Conservation (phyloP, 1,139 yeast species). For the Blastobotrys capitulatus region DNA sequence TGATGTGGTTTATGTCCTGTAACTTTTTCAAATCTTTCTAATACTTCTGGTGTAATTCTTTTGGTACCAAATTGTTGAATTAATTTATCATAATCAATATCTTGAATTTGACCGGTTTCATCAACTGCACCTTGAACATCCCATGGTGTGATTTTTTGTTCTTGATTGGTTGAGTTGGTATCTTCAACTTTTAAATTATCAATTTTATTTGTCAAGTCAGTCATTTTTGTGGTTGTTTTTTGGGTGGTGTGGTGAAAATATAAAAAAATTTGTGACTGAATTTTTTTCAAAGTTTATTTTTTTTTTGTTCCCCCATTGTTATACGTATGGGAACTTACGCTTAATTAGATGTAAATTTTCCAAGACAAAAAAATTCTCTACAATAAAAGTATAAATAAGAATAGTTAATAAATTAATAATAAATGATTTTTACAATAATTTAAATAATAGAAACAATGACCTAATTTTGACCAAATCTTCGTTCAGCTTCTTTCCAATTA, state of each 20-base stretch:
- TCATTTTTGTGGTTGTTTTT: background rate
- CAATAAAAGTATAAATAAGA: background rate
- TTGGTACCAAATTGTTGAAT: slow-evolving; percentile 85
- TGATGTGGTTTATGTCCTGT: slow-evolving; percentile 96
- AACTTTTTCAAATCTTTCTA: slow-evolving; percentile 66
- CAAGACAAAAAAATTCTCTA: no score
- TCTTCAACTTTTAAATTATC: slow-evolving; percentile 1
- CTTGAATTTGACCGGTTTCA: slow-evolving; percentile 84
- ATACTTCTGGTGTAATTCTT: slow-evolving; percentile 61
- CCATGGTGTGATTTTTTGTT: slow-evolving; percentile 87
- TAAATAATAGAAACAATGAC: background rate
- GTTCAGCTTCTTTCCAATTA: slow-evolving; percentile 94
- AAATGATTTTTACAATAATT: background rate
- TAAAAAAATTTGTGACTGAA: background rate
- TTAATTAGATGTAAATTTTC: no score
- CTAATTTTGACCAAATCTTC: slow-evolving; percentile 37
- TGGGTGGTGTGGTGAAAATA: background rate
- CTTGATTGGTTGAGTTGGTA: slow-evolving; percentile 15
- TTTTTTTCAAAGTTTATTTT: background rate
- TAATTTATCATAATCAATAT: slow-evolving; percentile 85
- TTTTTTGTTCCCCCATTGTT: background rate
- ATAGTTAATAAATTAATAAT: background rate
- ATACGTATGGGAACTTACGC: no score
- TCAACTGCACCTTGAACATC: slow-evolving; percentile 95
- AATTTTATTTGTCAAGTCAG: slow-evolving; percentile 16